Percentiles rank a stretch among this genome's conserved stretches.
Evolutionary conservation across 352 stramenopile genomes (phyloP).

Genomic region (Pythium aristosporum): DNA sequence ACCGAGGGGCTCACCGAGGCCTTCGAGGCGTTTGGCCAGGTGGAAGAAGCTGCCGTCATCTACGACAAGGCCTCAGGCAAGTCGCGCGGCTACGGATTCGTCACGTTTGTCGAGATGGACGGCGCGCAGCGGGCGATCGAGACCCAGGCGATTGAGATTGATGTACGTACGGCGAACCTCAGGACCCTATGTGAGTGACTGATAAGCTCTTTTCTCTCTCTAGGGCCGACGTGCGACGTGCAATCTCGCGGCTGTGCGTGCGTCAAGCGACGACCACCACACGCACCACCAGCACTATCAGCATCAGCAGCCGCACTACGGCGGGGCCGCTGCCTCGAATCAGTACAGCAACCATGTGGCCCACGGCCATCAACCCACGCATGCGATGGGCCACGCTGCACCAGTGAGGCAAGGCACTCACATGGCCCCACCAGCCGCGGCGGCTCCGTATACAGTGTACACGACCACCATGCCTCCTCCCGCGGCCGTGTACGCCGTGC

Average conservation of each 20-base stretch:
- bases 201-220: too few species aligned
- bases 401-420: background rate
- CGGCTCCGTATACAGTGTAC: constrained; percentile 31
- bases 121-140: constrained; percentile 45
- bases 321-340: constrained; percentile 1
- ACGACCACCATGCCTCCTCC: constrained; percentile 12
- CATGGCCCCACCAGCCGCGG: background rate
- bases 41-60: constrained; percentile 63
- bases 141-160: constrained; percentile 51
- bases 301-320: constrained; percentile 26
- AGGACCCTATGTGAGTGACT: too few species aligned
- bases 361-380: constrained; percentile 14
- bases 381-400: background rate
- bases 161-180: constrained; percentile 35
- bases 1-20: constrained; percentile 43
- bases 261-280: constrained; percentile 36
- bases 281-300: constrained; percentile 25
- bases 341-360: constrained; percentile 22
- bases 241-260: constrained; percentile 51
- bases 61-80: constrained; percentile 62
- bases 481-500: constrained; percentile 32
- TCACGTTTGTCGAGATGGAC: constrained; percentile 72
- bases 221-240: constrained; percentile 47
- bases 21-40: constrained; percentile 54
- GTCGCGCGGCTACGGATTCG: constrained; percentile 60